Evolutionary conservation across 192 early-diverging fungal species (phyloP).

Genomic region (Funneliformis geosporum): DNA sequence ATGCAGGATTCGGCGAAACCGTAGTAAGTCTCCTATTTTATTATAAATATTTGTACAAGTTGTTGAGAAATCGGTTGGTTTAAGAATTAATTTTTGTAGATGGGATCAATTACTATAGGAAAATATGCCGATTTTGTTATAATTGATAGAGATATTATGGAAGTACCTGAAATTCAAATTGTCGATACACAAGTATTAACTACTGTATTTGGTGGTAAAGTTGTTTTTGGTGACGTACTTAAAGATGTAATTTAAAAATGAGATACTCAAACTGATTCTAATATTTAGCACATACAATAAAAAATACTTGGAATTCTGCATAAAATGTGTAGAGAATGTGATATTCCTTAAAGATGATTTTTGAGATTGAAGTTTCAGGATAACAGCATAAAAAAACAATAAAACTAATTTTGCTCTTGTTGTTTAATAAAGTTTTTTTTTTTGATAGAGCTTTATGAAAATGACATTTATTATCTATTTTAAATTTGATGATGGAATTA

Average conservation of each 20-base stretch:
- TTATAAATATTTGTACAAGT: not conserved
- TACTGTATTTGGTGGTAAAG: conserved; percentile 36
- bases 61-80: not conserved
- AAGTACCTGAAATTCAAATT: conserved; percentile 38
- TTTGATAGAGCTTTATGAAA: too few relatives aligned
- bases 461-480: too few relatives aligned
- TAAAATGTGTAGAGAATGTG: too few relatives aligned
- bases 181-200: conserved; percentile 31
- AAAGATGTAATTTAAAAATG: not conserved
- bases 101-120: conserved; percentile 48
- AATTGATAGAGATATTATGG: conserved; percentile 50
- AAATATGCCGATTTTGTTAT: conserved; percentile 60
- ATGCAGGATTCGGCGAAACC: conserved; percentile 49
- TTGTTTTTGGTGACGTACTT: conserved; percentile 24
- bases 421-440: too few relatives aligned
- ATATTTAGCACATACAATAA: too few relatives aligned
- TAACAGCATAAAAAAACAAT: too few relatives aligned
- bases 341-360: too few relatives aligned
- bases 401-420: too few relatives aligned
- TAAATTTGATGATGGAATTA: too few relatives aligned
- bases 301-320: too few relatives aligned
- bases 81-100: conserved; percentile 35
- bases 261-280: too few relatives aligned
- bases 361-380: too few relatives aligned
- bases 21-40: conserved; percentile 35